A percentile compares a stretch with the other conserved stretches of the same genome.
Evolutionary conservation across 1,284 basidiomycete genomes (phyloP).

Genomic region (Waitea zeae): DNA sequence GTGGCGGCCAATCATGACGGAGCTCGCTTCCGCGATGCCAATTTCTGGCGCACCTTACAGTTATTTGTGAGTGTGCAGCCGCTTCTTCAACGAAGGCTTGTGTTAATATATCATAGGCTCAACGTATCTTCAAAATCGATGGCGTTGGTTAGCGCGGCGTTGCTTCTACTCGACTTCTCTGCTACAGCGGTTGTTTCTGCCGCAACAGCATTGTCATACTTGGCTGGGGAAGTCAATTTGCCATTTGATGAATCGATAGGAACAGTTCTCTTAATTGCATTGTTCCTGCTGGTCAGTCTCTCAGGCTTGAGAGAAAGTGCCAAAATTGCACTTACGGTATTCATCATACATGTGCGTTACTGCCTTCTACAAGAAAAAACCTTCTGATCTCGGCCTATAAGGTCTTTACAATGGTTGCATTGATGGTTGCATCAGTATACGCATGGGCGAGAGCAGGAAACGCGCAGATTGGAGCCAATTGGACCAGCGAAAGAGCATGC

Average conservation of each 20-base stretch:
- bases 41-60: constrained; percentile 54
- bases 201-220: constrained; percentile 46
- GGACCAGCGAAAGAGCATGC: constrained; percentile 20
- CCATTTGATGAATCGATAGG: constrained; percentile 34
- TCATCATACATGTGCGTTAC: constrained; percentile 35
- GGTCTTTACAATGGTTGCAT: constrained; percentile 33
- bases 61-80: constrained; percentile 25
- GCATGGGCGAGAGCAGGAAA: constrained; percentile 35
- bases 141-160: constrained; percentile 39
- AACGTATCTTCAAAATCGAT: constrained; percentile 43
- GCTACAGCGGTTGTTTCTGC: constrained; percentile 53
- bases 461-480: constrained; percentile 32
- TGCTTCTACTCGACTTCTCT: constrained; percentile 47
- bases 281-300: constrained; percentile 37
- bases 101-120: constrained; percentile 10
- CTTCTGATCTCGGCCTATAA: constrained; percentile 10
- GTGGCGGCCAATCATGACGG: constrained; percentile 56
- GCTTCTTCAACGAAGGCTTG: background rate
- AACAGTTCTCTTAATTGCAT: constrained; percentile 27
- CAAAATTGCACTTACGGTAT: constrained; percentile 32
- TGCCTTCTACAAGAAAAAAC: constrained; percentile 3
- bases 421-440: constrained; percentile 28
- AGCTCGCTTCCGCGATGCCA: constrained; percentile 46
- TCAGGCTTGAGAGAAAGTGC: constrained; percentile 45
- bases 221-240: constrained; percentile 38